A percentile compares a stretch with the other conserved stretches of the same genome.
These are phyloP conservation scores for Cantharellus anzutake DNA, from an alignment of 768 basidiomycete species.

Conservation along the genomic window DNA sequence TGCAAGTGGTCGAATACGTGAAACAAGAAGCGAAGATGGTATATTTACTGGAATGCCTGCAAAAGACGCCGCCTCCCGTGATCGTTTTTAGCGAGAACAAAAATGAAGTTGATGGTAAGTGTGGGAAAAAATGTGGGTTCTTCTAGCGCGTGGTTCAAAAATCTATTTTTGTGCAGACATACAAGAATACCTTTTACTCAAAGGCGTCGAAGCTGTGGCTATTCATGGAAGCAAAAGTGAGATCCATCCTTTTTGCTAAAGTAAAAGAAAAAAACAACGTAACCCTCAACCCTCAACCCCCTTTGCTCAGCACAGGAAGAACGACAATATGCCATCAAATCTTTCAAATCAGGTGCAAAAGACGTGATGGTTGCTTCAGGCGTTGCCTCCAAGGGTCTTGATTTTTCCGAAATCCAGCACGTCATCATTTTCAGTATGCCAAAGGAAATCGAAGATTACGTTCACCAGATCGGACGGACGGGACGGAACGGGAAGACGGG, in stretches of 20 bases:
- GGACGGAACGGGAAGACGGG: conserved; percentile 96
- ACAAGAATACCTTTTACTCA: conserved; percentile 89
- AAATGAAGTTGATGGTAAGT: conserved; percentile 95
- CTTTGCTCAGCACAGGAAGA: conserved; percentile 71
- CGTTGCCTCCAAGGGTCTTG: conserved; percentile 93
- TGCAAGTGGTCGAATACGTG: conserved; percentile 95
- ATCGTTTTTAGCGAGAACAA: conserved; percentile 99
- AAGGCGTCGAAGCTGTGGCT: conserved; percentile 95
- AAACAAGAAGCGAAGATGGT: conserved; percentile 99
- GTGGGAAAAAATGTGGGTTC: background rate
- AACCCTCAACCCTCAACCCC: background rate
- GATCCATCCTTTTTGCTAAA: conserved; percentile 12
- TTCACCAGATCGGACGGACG: conserved; percentile 97
- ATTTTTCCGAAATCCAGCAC: conserved; percentile 97
- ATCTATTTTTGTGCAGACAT: conserved; percentile 46
- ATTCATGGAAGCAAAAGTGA: conserved; percentile 95
- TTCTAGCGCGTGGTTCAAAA: background rate
- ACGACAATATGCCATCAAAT: conserved; percentile 95
- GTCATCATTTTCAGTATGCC: conserved; percentile 99
- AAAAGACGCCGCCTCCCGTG: conserved; percentile 95
- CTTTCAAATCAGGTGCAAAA: conserved; percentile 93
- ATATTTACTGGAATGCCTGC: conserved; percentile 88
- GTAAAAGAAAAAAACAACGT: background rate
- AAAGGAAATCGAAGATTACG: conserved; percentile 99
- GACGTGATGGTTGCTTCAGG: conserved; percentile 99